phyloP scores from a whole-genome alignment of 2,329 filamentous ascomycete species.

The Thielaviopsis punctulata region DNA sequence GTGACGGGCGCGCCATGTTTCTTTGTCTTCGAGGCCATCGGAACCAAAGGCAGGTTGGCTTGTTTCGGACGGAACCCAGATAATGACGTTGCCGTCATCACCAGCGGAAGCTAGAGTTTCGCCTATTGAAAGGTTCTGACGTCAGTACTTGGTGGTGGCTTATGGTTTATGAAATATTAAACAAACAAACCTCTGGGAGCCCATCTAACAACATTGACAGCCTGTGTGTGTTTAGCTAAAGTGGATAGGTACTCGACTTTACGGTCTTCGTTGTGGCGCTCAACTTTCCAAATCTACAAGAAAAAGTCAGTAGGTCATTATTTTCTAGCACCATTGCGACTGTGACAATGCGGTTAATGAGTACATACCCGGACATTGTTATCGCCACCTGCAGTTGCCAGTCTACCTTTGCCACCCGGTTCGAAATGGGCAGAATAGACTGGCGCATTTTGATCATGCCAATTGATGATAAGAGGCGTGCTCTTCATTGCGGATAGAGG shows the following conservation, averaged over 20 bases:
- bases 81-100: slow-evolving; percentile 90
- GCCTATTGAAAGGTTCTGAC: slow-evolving; percentile 32
- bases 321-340: background rate
- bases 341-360: background rate
- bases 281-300: slow-evolving; percentile 66
- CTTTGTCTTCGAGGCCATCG: slow-evolving; percentile 79
- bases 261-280: slow-evolving; percentile 66
- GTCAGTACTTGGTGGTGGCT: slow-evolving; percentile 12
- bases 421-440: slow-evolving; percentile 98
- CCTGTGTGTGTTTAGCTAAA: slow-evolving; percentile 82
- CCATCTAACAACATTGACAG: slow-evolving; percentile 95
- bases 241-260: slow-evolving; percentile 87
- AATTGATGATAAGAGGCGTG: slow-evolving; percentile 89
- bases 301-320: background rate
- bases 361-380: slow-evolving; percentile 75
- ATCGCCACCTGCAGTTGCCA: slow-evolving; percentile 90
- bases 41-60: slow-evolving; percentile 57
- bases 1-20: slow-evolving; percentile 90
- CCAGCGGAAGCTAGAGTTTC: slow-evolving; percentile 89
- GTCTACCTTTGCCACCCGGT: slow-evolving; percentile 70
- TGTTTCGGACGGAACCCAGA: slow-evolving; percentile 82
- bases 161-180: background rate
- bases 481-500: slow-evolving; percentile 64
- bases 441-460: slow-evolving; percentile 93
- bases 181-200: slow-evolving; percentile 61